Evolutionary conservation across 2,329 filamentous ascomycete genomes (phyloP), one percentile per base, ranked within the genome.

Genomic region (Claviceps sp.): DNA sequence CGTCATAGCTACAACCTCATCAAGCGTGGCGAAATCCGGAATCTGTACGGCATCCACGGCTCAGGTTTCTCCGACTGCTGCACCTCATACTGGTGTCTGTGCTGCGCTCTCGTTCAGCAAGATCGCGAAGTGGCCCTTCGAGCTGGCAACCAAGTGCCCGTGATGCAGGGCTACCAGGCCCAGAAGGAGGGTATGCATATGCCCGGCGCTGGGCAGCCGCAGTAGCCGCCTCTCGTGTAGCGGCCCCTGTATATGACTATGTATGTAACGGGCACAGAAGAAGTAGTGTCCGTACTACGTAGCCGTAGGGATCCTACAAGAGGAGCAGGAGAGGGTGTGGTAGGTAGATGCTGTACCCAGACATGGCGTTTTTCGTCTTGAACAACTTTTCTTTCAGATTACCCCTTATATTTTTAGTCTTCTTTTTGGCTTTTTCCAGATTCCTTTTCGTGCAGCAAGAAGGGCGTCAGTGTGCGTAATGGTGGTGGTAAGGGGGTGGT

Each of bases 51-150:
- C 56, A 79, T 82, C 59, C 62, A 74, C 46, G 77, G 78, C 38
- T 68, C 65, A 47, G 68, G 67, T 40, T 62, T 62, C 53, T 63
- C 63, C 37, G 78, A 82, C 61, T 82, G 71, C 65, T 74, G 72
- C 57, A 62, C 66, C n/a, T 65, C 72, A 14, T 79, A 67, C 62
- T 81, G 72, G 66, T 82, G 78, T 61, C 61, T 68, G 38, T 80
- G 76, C 70, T 82, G 78, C 59, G 68, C 70, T 5, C 63, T 80
- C 53, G 70, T 80, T 56, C 79, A 82, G 66, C 71, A 80, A 52
- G 76, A 81, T 53, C 77, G 78, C 57, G 78, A 82, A 59, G 70
- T 74, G 56, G 59, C 61, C 57, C 51, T 55, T 36, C 58, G 58
- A 52, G 61, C 58, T 44, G 61, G 54, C 3, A 55, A 60, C 9